Base-by-base conservation (phyloP, 2,329 filamentous ascomycete genomes). In the Septoria petroselini region DNA sequence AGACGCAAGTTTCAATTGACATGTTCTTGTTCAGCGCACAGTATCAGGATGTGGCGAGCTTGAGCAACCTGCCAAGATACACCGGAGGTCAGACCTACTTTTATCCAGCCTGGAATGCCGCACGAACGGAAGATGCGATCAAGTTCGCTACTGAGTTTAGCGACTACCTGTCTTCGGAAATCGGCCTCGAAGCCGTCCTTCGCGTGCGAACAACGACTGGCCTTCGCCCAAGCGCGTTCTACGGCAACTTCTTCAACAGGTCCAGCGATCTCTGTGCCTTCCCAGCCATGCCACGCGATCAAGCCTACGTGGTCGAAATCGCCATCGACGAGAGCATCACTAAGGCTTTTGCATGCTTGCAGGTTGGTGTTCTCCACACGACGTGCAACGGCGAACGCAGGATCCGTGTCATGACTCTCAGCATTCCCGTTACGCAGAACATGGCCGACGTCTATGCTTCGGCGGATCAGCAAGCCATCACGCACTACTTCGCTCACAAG, bases 171-270 rank as follows among this genome's bases (percentile, higher is more conserved):
- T 96, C 91, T 7, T 84, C 91, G 0, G 93, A 98, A 70, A 96
- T 98, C 65, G 93, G 91, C 0, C 74, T 98, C 29, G 93, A 98
- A 71, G 93, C 93, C 35, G 93, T 98, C 30, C 84, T 98, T 48
- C 86, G 93, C 67, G 93, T 98, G 31, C 85, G 93, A 59, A 93
- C 93, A 14, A 96, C 91, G 1, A 97, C 91, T 18, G 93, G 93
- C 44, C 74, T 98, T 52, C 84, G 93, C 46, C 97, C 97, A 87
- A 95, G 85, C 73, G 91, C 91, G 1, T 98, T 98, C 73, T 98
- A 97, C 70, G 93, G 93, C 60, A 98, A 98, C 75, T 98, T 98
- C 73, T 98, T 98, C 79, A 98, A 97, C 76, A 82, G 93, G 61
- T 95, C 89, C 68, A 96, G 91, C 12, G 93, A 98, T 73, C 82